These are phyloP conservation scores for Tetragonia tetragonoides DNA, from an alignment of 148 eudicot species.

Conservation along the genomic window DNA sequence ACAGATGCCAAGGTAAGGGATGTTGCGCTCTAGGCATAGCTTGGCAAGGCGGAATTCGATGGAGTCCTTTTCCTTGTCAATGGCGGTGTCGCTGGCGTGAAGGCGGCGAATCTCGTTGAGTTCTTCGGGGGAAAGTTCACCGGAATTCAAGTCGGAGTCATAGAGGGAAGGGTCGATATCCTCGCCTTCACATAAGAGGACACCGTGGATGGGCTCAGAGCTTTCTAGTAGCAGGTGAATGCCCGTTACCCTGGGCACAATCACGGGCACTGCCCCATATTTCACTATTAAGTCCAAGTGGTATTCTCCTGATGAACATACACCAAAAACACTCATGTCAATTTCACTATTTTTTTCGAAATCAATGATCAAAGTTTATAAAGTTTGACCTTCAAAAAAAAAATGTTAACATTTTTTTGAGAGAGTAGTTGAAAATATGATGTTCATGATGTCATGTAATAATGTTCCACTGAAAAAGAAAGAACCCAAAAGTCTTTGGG, in stretches of 20 bases:
- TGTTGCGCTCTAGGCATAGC: constrained; percentile 76
- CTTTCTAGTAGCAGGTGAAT: constrained; percentile 61
- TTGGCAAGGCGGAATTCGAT: constrained; percentile 70
- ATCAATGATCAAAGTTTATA: too few relatives aligned
- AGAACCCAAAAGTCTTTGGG: too few relatives aligned
- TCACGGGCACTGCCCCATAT: constrained; percentile 87
- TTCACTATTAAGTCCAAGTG: constrained; percentile 74
- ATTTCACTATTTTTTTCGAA: too few relatives aligned
- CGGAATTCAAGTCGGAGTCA: constrained; percentile 24
- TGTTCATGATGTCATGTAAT: too few relatives aligned
- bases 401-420: too few relatives aligned
- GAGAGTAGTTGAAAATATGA: too few relatives aligned
- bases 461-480: too few relatives aligned
- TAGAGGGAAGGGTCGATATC: constrained; percentile 81
- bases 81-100: constrained; percentile 75
- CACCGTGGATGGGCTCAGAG: constrained; percentile 89
- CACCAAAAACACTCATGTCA: too few relatives aligned
- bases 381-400: too few relatives aligned
- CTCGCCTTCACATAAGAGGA: constrained; percentile 87
- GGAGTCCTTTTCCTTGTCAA: constrained; percentile 76
- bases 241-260: constrained; percentile 81
- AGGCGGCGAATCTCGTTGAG: constrained; percentile 50
- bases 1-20: constrained; percentile 85
- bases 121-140: constrained; percentile 48
- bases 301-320: constrained; percentile 60